A percentile compares a stretch with the other conserved stretches of the same genome.
Conservation (phyloP, 2,329 filamentous ascomycete species). For the Aspergillus texensis region DNA sequence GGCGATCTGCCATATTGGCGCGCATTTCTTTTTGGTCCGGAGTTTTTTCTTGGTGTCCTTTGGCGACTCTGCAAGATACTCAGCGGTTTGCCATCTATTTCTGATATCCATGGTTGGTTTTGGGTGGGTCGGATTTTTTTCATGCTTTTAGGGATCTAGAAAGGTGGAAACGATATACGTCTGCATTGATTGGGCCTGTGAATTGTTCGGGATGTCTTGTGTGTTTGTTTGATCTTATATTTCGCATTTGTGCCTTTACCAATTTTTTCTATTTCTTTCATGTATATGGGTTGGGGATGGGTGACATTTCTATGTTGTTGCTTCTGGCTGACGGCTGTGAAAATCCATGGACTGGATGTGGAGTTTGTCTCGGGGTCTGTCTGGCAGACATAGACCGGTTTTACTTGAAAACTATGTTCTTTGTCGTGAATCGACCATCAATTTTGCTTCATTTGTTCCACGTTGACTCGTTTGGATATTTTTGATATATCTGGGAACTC, state of each 20-base stretch:
- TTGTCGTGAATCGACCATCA: conserved; percentile 22
- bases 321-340: conserved; percentile 34
- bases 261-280: conserved; percentile 26
- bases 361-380: conserved; percentile 39
- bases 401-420: conserved; percentile 26
- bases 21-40: conserved; percentile 39
- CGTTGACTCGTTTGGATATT: conserved; percentile 32
- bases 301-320: conserved; percentile 35
- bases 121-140: conserved; percentile 28
- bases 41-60: conserved; percentile 38
- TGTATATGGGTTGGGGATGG: conserved; percentile 40
- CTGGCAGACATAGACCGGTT: conserved; percentile 36
- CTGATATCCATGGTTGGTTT: conserved; percentile 34
- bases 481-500: conserved; percentile 21
- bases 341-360: conserved; percentile 42
- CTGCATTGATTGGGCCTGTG: conserved; percentile 46
- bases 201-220: conserved; percentile 36
- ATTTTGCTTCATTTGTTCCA: conserved; percentile 24
- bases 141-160: conserved; percentile 41
- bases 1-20: conserved; percentile 38
- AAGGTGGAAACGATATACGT: conserved; percentile 50
- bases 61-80: conserved; percentile 35
- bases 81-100: conserved; percentile 24
- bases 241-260: conserved; percentile 28
- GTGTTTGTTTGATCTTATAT: conserved; percentile 24